Conservation (phyloP, 1,139 yeast species). For the Suhomyces anneliseae region DNA sequence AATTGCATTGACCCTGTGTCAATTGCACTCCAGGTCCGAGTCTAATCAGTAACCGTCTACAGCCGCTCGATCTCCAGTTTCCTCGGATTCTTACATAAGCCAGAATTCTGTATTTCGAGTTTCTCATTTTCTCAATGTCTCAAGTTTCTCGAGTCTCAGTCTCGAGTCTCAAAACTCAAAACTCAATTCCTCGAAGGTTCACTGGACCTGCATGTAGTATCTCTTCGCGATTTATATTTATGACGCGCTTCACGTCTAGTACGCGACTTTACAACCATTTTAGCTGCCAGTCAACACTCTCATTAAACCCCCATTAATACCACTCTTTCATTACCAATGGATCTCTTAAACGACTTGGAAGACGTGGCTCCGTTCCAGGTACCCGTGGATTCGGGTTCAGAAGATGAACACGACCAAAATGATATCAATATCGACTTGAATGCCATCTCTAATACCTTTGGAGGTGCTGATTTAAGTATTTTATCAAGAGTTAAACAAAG, state of each 20-base stretch:
- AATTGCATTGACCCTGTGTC: too few species aligned
- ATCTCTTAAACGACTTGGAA: slow-evolving; percentile 23
- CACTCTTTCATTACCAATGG: slow-evolving; percentile 15
- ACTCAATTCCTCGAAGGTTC: too few species aligned
- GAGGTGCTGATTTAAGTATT: slow-evolving; percentile 13
- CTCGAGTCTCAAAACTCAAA: too few species aligned
- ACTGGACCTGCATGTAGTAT: too few species aligned
- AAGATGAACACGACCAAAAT: slow-evolving; percentile 12
- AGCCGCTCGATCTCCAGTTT: too few species aligned
- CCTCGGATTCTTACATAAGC: too few species aligned
- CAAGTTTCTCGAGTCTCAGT: too few species aligned
- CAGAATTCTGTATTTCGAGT: too few species aligned
- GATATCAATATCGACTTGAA: slow-evolving; percentile 17
- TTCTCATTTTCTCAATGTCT: too few species aligned
- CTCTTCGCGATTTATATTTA: too few species aligned
- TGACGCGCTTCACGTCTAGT: neutral
- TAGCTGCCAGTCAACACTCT: neutral
- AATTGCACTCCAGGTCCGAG: too few species aligned
- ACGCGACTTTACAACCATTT: neutral
- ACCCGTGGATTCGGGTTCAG: slow-evolving; percentile 9
- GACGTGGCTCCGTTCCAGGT: slow-evolving; percentile 13
- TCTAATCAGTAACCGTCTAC: too few species aligned
- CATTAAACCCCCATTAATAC: neutral
- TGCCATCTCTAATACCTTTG: slow-evolving; percentile 14
- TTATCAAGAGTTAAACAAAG: slow-evolving; percentile 20